These are phyloP conservation scores for Pythium sukuiense DNA, from an alignment of 352 stramenopile species.

Conservation along the genomic window DNA sequence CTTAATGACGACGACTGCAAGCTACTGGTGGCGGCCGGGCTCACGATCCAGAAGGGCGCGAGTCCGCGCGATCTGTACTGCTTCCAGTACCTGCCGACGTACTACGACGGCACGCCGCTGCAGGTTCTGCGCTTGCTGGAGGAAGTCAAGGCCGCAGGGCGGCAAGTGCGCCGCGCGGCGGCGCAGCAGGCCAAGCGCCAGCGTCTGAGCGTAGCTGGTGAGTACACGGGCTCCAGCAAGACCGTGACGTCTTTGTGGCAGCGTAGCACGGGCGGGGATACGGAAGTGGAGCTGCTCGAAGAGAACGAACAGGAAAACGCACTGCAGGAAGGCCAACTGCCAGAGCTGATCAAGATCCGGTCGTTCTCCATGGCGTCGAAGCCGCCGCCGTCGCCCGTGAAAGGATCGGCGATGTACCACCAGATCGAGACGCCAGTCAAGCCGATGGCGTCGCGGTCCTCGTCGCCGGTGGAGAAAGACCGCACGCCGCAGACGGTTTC, in stretches of 20 bases:
- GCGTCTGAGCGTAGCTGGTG: not conserved
- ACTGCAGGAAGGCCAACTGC: not conserved
- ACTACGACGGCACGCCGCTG: conserved; percentile 30
- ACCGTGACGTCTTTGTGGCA: not conserved
- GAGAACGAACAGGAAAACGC: conserved; percentile 3
- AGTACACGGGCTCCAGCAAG: not conserved
- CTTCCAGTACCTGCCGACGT: conserved; percentile 30
- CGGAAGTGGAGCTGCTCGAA: conserved; percentile 12
- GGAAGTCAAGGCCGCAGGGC: conserved; percentile 14
- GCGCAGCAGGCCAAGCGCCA: conserved; percentile 13
- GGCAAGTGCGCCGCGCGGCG: not conserved
- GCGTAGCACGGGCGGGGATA: not conserved
- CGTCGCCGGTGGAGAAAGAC: not conserved
- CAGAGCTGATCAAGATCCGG: conserved; percentile 16
- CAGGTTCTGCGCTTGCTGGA: conserved; percentile 33
- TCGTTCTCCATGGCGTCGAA: conserved; percentile 7
- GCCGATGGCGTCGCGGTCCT: not conserved
- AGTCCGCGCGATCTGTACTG: conserved; percentile 38
- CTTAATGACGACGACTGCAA: conserved; percentile 38
- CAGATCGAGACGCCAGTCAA: conserved; percentile 12
- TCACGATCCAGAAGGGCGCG: conserved; percentile 27
- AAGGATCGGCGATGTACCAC: conserved; percentile 1
- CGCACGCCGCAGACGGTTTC: not conserved
- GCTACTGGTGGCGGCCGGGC: conserved; percentile 28
- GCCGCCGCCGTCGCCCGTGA: conserved; percentile 12